Conservation (phyloP, 2,329 filamentous ascomycete genomes). For the Stromatinia cepivora region DNA sequence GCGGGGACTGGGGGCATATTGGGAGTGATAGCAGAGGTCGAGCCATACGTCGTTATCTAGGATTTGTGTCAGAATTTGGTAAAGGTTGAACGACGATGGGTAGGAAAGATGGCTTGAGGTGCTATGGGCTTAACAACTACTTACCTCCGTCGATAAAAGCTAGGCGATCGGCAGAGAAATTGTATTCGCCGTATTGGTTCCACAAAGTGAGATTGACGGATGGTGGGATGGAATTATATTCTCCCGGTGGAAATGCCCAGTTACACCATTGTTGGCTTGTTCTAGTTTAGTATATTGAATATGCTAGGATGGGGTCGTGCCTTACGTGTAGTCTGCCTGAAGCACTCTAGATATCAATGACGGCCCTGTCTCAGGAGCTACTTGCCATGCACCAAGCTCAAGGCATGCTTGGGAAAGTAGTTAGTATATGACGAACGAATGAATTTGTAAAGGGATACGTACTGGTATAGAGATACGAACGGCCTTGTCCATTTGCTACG, state of each 20-base stretch:
- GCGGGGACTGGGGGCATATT: conserved; percentile 44
- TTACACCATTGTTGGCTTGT: conserved; percentile 49
- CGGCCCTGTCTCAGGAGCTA: conserved; percentile 47
- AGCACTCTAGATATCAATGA: conserved; percentile 51
- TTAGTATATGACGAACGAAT: not conserved
- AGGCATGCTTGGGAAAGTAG: conserved; percentile 42
- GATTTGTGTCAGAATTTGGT: conserved; percentile 12
- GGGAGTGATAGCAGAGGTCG: conserved; percentile 52
- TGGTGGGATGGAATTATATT: conserved; percentile 47
- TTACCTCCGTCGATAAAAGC: conserved; percentile 52
- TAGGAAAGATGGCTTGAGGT: not conserved
- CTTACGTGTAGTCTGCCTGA: conserved; percentile 52
- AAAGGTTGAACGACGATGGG: not conserved
- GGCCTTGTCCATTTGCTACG: conserved; percentile 43
- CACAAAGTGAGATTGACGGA: conserved; percentile 46
- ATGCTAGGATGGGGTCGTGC: not conserved
- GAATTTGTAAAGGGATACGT: not conserved
- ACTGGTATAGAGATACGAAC: conserved; percentile 53
- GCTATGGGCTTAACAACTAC: conserved; percentile 22
- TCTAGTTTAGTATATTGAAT: not conserved
- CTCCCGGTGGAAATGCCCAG: conserved; percentile 53
- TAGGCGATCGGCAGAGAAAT: conserved; percentile 49
- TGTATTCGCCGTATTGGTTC: conserved; percentile 50
- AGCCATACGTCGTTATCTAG: conserved; percentile 50
- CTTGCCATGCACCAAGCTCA: conserved; percentile 53